phyloP scores from a whole-genome alignment of 345 rosid species.

The Ricinus communis region DNA sequence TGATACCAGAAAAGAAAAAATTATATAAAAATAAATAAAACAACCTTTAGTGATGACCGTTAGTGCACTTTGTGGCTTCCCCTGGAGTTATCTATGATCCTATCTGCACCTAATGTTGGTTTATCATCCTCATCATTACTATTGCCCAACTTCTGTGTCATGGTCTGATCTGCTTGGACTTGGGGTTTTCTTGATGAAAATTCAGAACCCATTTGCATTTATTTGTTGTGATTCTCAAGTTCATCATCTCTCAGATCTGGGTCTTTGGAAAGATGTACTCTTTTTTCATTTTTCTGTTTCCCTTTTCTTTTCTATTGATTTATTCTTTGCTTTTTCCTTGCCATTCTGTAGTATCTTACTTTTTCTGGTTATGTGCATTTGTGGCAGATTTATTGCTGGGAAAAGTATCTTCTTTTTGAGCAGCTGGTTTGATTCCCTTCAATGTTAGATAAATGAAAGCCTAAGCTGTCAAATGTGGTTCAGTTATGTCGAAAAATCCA shows the following conservation, averaged over 20 bases:
- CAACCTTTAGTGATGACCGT: conserved; percentile 32
- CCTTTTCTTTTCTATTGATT: conserved; percentile 21
- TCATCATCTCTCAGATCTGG: conserved; percentile 43
- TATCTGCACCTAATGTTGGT: conserved; percentile 39
- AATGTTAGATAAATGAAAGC: conserved; percentile 38
- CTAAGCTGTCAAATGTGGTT: conserved; percentile 35
- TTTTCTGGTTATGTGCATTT: conserved; percentile 33
- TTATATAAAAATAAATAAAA: conserved; percentile 6
- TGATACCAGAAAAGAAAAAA: no score
- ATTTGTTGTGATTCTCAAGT: conserved; percentile 27
- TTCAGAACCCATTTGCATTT: conserved; percentile 24
- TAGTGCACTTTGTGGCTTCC: conserved; percentile 36
- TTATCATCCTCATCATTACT: conserved; percentile 8
- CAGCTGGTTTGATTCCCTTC: conserved; percentile 32
- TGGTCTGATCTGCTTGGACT: conserved; percentile 45
- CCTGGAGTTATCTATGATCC: conserved; percentile 35
- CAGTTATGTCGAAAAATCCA: conserved; percentile 25
- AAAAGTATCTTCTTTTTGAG: conserved; percentile 47
- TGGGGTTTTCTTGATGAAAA: conserved; percentile 32
- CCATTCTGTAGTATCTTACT: conserved; percentile 50
- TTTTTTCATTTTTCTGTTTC: conserved; percentile 21
- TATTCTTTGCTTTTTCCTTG: conserved; percentile 36
- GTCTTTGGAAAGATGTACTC: conserved; percentile 52
- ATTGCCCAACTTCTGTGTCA: conserved; percentile 21
- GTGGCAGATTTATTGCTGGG: conserved; percentile 62